Base-by-base conservation (phyloP, 1,284 basidiomycete genomes). In the Cystobasidium pallidum region DNA sequence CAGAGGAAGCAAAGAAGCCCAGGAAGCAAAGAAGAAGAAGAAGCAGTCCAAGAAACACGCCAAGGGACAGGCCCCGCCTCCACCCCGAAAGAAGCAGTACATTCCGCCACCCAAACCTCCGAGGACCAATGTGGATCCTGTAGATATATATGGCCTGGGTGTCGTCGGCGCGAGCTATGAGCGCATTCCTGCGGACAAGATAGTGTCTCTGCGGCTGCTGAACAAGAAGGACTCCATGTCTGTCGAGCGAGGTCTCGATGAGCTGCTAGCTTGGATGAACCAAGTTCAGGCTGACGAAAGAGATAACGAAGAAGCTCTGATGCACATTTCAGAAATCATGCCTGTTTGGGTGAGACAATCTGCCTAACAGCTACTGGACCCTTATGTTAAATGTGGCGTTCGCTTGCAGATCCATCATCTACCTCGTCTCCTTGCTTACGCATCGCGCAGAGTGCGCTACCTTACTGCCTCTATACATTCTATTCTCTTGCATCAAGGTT, bases 191-290 rank as follows among this genome's bases (percentile, higher is more conserved):
- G 76, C 93, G 0, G 92, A 94, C 58, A 84, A 98, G 21, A 85
- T 95, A 17, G 87, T 99, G 26, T 86, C 93, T 0, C 84, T 98
- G 59, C 83, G 92, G 63, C 87, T 88, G 67, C 84, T 98, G 54
- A 88, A 87, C 36, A 99, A 99, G 86, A 97, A 96, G 83, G 94
- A 96, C 75, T 86, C 87, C 21, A 86, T 92, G 51, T 98, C 95
- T 0, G 89, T 93, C 79, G 83, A 86, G 19, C 88, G 91, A 76
- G 94, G 92, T 0, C 82, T 98, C 73, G 95, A 98, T 78, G 93
- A 94, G 72, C 81, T 99, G 73, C 80, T 85, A 10, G 84, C 81
- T 1, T 95, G 91, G 91, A 82, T 92, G 28, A 76, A 82, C 39
- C 81, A 82, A 57, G 83, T 85, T 34, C 82, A 84, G 55, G 78